Base-by-base conservation (phyloP, 352 stramenopile species). In the Elongisporangium senticosum region DNA sequence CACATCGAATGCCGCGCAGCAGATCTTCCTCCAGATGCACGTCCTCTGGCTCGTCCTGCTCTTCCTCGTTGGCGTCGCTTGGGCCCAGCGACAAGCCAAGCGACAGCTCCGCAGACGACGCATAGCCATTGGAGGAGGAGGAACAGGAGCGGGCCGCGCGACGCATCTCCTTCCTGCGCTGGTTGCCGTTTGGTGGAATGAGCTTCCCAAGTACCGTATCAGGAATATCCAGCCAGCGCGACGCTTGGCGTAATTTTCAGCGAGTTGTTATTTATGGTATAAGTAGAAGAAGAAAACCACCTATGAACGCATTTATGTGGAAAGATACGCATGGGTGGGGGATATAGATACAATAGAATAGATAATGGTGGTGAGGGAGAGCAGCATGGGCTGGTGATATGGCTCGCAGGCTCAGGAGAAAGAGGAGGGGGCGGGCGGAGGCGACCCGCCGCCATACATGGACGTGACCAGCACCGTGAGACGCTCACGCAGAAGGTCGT, bases 401-500 rank as follows among this genome's bases (percentile, higher is more conserved):
- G 33, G 33, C 11, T 26, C 23, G 11, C 10, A 43, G 13, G 33
- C 33, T 43, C 33, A 43, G 33, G 33, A 43, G 13, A 10, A 43
- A 10, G 33, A 43, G 13, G 33, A 4, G 33, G 33, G 33, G 33
- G 33, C 33, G 33, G 33, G 13, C 1, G 33, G 33, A 43, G 33
- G 33, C 33, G 33, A 43, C 50, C 74, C 67, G 23, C 61, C 60
- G 17, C 75, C 77, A 64, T 90, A 90, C 63, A 90, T 90, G 20
- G 77, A 83, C 24, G 75, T 74, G 56, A 90, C 70, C 39, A 90
- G 57, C 49, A 77, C 66, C 21, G 66, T 77, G 55, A 90, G 67
- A 6, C 77, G 75, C 53, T 69, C 75, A 17, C 80, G 77, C 17
- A 90, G 69, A 62, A 73, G 70, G 40, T 88, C 78, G 64, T 90